Evolutionary conservation across 2,329 filamentous ascomycete genomes (phyloP).

Genomic region (Zymoseptoria passerinii): DNA sequence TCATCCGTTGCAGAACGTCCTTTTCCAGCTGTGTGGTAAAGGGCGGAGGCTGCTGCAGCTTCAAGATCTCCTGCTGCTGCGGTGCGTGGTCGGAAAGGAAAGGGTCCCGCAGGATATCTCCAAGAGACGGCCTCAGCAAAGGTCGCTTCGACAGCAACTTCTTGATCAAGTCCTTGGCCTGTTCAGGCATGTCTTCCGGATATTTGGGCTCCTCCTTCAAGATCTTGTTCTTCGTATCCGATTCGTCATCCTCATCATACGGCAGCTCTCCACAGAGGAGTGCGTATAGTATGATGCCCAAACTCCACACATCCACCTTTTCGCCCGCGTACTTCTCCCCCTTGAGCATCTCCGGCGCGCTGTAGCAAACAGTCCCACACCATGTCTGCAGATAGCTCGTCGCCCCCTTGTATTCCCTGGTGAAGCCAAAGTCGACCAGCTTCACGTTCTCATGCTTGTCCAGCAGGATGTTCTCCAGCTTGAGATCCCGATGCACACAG

Average conservation of each 20-base stretch:
- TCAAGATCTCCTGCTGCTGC: slow-evolving; percentile 81
- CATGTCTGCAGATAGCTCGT: slow-evolving; percentile 94
- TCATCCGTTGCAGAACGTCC: slow-evolving; percentile 85
- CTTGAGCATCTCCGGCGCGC: slow-evolving; percentile 95
- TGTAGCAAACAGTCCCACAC: slow-evolving; percentile 96
- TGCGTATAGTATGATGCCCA: slow-evolving; percentile 78
- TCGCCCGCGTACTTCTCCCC: slow-evolving; percentile 96
- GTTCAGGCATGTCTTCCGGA: slow-evolving; percentile 67
- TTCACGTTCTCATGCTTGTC: slow-evolving; percentile 98
- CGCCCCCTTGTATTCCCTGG: slow-evolving; percentile 91
- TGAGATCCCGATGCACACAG: slow-evolving; percentile 93
- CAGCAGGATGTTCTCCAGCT: slow-evolving; percentile 90
- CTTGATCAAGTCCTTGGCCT: slow-evolving; percentile 69
- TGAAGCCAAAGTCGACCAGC: slow-evolving; percentile 96
- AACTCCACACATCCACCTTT: slow-evolving; percentile 94
- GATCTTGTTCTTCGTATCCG: slow-evolving; percentile 74
- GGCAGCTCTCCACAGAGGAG: slow-evolving; percentile 78
- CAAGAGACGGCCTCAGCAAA: slow-evolving; percentile 67
- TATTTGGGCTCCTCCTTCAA: slow-evolving; percentile 77
- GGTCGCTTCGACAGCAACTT: slow-evolving; percentile 84
- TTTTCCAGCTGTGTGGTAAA: slow-evolving; percentile 85
- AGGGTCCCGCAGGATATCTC: slow-evolving; percentile 78
- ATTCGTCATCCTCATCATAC: slow-evolving; percentile 95
- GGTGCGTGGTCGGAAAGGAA: slow-evolving; percentile 83
- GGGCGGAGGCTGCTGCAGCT: slow-evolving; percentile 67